phyloP scores from a whole-genome alignment of 169 alveolate species.

The Plasmodium gonderi region DNA sequence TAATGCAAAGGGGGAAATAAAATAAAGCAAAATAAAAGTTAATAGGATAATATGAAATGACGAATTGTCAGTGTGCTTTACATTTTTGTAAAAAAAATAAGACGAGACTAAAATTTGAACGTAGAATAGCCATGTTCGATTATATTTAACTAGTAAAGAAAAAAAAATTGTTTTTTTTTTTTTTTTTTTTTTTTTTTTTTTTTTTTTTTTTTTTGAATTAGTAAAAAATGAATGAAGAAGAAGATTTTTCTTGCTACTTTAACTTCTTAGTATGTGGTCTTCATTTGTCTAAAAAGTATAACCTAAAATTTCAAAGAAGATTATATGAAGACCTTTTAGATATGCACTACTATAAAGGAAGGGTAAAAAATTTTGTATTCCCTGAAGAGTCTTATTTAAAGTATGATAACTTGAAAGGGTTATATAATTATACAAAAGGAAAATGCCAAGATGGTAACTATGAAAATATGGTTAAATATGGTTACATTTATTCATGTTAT shows the following conservation, averaged over 20 bases:
- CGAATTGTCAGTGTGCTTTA: not conserved
- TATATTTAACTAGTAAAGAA: constrained; percentile 3
- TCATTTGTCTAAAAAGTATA: constrained; percentile 63
- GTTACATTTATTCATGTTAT: constrained; percentile 63
- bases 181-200: not conserved
- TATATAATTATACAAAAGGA: constrained; percentile 32
- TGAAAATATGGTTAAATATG: constrained; percentile 61
- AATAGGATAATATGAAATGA: not conserved
- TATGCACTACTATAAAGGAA: constrained; percentile 21
- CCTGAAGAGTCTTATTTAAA: constrained; percentile 25
- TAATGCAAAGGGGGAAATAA: not conserved
- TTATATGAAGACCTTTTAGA: constrained; percentile 60
- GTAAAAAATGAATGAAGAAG: constrained; percentile 6
- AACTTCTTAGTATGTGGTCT: constrained; percentile 21
- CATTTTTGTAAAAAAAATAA: not conserved
- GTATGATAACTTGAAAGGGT: constrained; percentile 14
- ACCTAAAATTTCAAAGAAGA: constrained; percentile 56
- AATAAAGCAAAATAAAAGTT: not conserved
- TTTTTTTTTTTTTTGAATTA: not conserved
- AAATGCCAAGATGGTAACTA: constrained; percentile 35
- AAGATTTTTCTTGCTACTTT: not conserved
- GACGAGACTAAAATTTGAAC: not conserved
- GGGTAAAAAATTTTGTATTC: not conserved
- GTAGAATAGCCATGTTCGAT: not conserved
- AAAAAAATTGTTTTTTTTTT: not conserved